phyloP scores from a whole-genome alignment of 768 basidiomycete genomes.

The Kockovaella imperatae region DNA sequence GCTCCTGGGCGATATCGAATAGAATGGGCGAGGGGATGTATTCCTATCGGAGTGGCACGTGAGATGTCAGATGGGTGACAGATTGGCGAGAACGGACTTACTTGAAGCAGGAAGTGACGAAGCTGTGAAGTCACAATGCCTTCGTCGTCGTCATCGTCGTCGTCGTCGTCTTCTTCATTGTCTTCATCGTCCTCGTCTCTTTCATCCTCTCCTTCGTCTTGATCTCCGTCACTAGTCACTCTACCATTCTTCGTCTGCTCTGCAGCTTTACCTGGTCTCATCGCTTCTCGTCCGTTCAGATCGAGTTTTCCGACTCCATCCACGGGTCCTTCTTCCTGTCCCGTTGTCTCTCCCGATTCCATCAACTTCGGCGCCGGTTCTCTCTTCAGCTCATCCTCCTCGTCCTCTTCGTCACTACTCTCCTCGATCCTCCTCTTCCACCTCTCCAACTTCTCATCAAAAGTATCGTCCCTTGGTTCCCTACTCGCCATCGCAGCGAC shows the following conservation, averaged over 20 bases:
- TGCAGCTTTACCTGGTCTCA: too few relatives aligned
- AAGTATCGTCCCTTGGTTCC: background rate
- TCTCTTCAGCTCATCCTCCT: conserved; percentile 9
- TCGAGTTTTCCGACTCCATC: conserved; percentile 30
- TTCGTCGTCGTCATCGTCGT: conserved; percentile 39
- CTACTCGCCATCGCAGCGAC: background rate
- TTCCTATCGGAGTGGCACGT: conserved; percentile 53
- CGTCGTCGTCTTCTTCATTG: conserved; percentile 20
- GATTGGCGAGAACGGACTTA: too few relatives aligned
- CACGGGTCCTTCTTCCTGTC: conserved; percentile 2
- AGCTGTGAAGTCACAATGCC: conserved; percentile 75
- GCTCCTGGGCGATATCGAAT: conserved; percentile 56
- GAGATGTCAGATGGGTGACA: too few relatives aligned
- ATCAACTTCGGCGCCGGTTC: background rate
- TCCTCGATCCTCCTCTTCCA: background rate
- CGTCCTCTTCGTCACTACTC: conserved; percentile 12
- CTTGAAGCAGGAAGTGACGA: conserved; percentile 94
- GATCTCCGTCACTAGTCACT: too few relatives aligned
- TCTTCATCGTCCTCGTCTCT: background rate
- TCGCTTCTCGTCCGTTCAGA: too few relatives aligned
- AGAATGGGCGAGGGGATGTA: conserved; percentile 73
- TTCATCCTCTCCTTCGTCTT: background rate
- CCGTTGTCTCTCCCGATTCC: conserved; percentile 10
- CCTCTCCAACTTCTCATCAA: background rate
- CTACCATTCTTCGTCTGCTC: too few relatives aligned